Evolutionary conservation across 2,329 filamentous ascomycete species (phyloP).

Genomic region (Aureobasidium zeae): DNA sequence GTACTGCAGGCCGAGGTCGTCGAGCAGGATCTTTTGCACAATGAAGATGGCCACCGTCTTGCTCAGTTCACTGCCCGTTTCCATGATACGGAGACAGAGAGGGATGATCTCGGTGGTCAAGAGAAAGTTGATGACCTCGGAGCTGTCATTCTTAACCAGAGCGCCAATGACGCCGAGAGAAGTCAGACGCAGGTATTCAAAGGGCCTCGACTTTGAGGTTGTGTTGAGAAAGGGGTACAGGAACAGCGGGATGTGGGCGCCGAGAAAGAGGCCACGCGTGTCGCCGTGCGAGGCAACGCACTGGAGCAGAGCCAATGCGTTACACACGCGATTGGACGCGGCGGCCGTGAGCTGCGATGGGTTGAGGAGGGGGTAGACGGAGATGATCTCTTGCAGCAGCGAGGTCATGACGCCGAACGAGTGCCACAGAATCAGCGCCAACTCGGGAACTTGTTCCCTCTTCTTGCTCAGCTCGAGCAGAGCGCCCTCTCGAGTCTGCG

Average conservation of each 20-base stretch:
- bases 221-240: slow-evolving; percentile 98
- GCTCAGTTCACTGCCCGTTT: slow-evolving; percentile 94
- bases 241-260: slow-evolving; percentile 94
- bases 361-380: slow-evolving; percentile 92
- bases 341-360: slow-evolving; percentile 94
- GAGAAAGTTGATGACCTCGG: slow-evolving; percentile 97
- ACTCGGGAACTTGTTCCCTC: slow-evolving; percentile 91
- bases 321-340: slow-evolving; percentile 96
- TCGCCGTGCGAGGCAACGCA: slow-evolving; percentile 97
- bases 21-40: slow-evolving; percentile 94
- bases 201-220: slow-evolving; percentile 93
- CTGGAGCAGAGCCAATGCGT: slow-evolving; percentile 87
- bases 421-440: slow-evolving; percentile 95
- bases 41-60: slow-evolving; percentile 99
- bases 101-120: slow-evolving; percentile 98
- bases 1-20: slow-evolving; percentile 93
- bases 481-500: slow-evolving; percentile 77
- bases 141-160: slow-evolving; percentile 96
- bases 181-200: slow-evolving; percentile 92
- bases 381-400: slow-evolving; percentile 95
- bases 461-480: slow-evolving; percentile 97
- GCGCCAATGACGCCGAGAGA: slow-evolving; percentile 95
- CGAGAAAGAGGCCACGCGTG: slow-evolving; percentile 79
- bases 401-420: slow-evolving; percentile 99
- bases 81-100: slow-evolving; percentile 95